Conservation (phyloP, 2,329 filamentous ascomycete species). For the Dactylellina leptospora region DNA sequence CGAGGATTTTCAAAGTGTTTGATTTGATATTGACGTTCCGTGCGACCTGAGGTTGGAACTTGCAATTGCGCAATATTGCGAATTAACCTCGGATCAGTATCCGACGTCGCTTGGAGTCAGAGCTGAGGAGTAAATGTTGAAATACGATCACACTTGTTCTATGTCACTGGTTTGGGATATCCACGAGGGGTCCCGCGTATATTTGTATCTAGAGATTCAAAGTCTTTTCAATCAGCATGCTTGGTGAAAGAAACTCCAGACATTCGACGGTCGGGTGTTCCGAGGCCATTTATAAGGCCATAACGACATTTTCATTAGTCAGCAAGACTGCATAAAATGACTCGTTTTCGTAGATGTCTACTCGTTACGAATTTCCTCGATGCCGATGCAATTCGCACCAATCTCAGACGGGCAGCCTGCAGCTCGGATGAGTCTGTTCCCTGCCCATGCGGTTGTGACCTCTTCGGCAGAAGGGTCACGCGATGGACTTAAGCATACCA, state of each 20-base stretch:
- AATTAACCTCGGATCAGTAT: constrained; percentile 10
- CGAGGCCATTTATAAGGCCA: neutral
- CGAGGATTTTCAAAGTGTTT: no score
- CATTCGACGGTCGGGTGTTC: neutral
- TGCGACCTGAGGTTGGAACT: no score
- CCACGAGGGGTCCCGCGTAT: no score
- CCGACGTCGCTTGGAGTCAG: neutral
- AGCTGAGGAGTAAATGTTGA: no score
- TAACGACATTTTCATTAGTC: constrained; percentile 4
- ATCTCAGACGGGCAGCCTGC: neutral
- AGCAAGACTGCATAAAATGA: neutral
- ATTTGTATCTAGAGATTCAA: neutral
- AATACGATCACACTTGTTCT: no score
- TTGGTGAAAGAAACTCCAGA: neutral
- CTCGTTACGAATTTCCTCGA: constrained; percentile 26
- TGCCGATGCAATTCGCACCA: neutral
- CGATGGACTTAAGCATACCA: constrained; percentile 25
- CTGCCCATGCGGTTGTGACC: constrained; percentile 13
- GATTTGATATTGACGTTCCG: no score
- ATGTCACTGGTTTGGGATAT: no score
- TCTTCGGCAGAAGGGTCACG: constrained; percentile 32
- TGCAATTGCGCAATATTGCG: no score
- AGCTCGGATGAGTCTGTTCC: constrained; percentile 5
- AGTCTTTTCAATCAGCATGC: constrained; percentile 3
- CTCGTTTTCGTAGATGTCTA: neutral